Conservation (phyloP, 805 yeast genomes). For the Wickerhamiella slavikovae region DNA sequence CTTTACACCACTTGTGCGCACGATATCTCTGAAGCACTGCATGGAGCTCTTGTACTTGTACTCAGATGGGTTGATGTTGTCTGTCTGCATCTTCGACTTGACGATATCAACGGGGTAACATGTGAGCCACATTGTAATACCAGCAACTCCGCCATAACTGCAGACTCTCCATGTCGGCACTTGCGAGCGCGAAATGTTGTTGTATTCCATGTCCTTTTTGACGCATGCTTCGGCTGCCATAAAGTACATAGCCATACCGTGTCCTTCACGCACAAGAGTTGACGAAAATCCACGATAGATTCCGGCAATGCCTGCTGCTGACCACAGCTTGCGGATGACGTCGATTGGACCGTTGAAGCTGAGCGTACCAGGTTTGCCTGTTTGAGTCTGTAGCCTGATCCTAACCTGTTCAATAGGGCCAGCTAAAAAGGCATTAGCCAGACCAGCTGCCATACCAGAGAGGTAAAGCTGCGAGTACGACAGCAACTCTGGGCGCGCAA, state of each 20-base stretch:
- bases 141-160: constrained; percentile 74
- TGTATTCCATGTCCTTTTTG: constrained; percentile 33
- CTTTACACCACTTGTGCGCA: constrained; percentile 36
- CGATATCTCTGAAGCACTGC: constrained; percentile 38
- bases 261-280: constrained; percentile 63
- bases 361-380: constrained; percentile 18
- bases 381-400: constrained; percentile 82
- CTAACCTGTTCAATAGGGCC: constrained; percentile 91
- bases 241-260: constrained; percentile 76
- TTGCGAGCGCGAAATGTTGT: constrained; percentile 35
- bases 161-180: constrained; percentile 81
- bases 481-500: constrained; percentile 16
- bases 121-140: constrained; percentile 71
- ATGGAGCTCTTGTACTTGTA: constrained; percentile 39
- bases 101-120: constrained; percentile 80
- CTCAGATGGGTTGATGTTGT: constrained; percentile 32
- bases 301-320: constrained; percentile 34
- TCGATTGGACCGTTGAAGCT: constrained; percentile 57
- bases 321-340: constrained; percentile 36
- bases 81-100: constrained; percentile 75
- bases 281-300: constrained; percentile 69
- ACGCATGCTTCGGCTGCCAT: constrained; percentile 79
- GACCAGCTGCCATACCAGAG: constrained; percentile 83
- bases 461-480: constrained; percentile 44
- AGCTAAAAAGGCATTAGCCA: constrained; percentile 74